A percentile compares a stretch with the other conserved stretches of the same genome.
These are phyloP conservation scores for Salix purpurea DNA, from an alignment of 345 rosid genomes.

Conservation along the genomic window DNA sequence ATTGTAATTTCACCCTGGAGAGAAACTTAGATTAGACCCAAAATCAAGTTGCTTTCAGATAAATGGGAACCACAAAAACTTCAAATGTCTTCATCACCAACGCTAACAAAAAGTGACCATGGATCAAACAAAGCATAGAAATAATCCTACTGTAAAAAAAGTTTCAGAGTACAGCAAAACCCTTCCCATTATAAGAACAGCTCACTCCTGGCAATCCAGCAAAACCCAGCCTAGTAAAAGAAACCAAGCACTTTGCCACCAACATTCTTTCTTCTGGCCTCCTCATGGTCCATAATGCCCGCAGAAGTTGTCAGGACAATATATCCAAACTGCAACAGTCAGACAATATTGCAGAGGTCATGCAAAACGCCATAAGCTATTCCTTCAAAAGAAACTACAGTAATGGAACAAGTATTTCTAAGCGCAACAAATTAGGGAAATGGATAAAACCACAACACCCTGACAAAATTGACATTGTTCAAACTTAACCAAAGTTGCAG, in stretches of 20 bases:
- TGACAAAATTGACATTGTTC: not conserved
- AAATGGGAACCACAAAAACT: not conserved
- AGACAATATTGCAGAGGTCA: not conserved
- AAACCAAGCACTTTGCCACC: constrained; percentile 20
- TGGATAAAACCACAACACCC: not conserved
- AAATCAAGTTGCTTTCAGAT: not conserved
- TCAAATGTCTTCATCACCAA: not conserved
- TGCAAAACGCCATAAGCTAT: not conserved
- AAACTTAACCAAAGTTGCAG: not conserved
- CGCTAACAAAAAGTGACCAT: not conserved
- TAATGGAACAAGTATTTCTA: not conserved
- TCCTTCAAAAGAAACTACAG: not conserved
- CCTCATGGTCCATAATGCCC: constrained; percentile 32
- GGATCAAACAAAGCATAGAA: not conserved
- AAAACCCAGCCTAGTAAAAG: not conserved
- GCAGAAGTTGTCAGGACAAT: constrained; percentile 30
- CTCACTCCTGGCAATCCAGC: not conserved
- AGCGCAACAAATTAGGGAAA: not conserved
- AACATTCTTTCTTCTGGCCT: constrained; percentile 13
- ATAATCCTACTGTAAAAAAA: not conserved
- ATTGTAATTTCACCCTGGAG: not conserved
- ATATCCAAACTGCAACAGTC: constrained; percentile 22
- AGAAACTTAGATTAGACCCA: not conserved
- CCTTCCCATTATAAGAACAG: not conserved
- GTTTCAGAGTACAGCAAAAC: not conserved